Base-by-base conservation (phyloP, 2,329 filamentous ascomycete species). In the Apiospora aurea region DNA sequence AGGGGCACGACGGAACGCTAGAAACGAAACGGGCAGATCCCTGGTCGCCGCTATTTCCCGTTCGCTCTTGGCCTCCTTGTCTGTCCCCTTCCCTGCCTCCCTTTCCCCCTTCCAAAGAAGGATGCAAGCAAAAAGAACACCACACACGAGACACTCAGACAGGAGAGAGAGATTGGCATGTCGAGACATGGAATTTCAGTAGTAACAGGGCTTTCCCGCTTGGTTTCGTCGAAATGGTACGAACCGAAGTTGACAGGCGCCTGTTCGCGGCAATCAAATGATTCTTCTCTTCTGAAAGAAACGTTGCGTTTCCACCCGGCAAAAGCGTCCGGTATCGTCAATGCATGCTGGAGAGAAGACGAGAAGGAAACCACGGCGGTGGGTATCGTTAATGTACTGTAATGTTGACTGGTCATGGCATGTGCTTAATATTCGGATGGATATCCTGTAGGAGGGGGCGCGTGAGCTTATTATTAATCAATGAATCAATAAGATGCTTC, bases 11-110 rank as follows among this genome's bases (percentile, higher is more conserved):
- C 49, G 43, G 66, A 68, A 47, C 41, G 57, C 57, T 64, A 64
- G 66, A 68, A 68, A 68, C 66, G 66, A 68, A 68, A 68, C 66
- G 66, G 66, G 66, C 66, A 68, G 5, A 68, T 68, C 66, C 66
- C 43, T 68, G 66, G 66, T 46, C 41, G 41, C 18, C 26, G 66
- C 41, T 44, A 47, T 47, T 68, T 68, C 53, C 53, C 53, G 29
- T 61, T 61, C 53, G 46, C 29, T 38, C 53, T 13, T 29, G 26
- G 26, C 34, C 53, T 61, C 53, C 53, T 61, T 34, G 53, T 38
- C 53, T 34, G 53, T 38, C 53, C 26, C 26, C 26, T 29, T 29
- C 26, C 26, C 26, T 29, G 26, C 26, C 26, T 29, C 26, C 26
- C 26, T 8, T 5, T 11, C n/a, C 49, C 49, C 49, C 38, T 13